Base-by-base conservation (phyloP, 2,329 filamentous ascomycete species). In the Epichloe coenophiala region DNA sequence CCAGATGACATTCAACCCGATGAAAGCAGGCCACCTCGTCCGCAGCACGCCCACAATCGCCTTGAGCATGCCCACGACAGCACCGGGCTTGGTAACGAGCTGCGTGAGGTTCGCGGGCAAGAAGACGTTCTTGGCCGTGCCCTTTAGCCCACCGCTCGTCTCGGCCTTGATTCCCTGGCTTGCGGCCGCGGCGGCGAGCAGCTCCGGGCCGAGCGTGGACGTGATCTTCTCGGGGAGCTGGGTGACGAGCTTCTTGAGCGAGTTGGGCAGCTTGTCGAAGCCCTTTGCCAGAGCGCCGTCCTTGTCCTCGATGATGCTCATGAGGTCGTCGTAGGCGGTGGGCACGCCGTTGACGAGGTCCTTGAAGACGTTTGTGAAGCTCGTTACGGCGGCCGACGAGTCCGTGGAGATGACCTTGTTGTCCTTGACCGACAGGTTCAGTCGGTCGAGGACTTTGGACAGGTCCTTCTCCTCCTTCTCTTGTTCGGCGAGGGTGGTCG, bases 261-360 rank as follows among this genome's bases (percentile, higher is more conserved):
- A 87, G 0, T 74, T 73, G 0, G 91, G 91, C 43, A 97, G 77
- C 55, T 81, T 75, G 51, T 81, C 78, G 60, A 77, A 84, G 53
- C 73, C 74, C 51, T 73, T 72, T 40, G 73, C 70, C n/a, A 84
- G 70, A n/a, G 74, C 69, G 52, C 76, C 75, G 60, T 83, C 77
- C 53, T 74, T 74, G 61, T 83, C 78, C 53, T 82, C 77, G 42
- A 84, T 66, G 21, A 84, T 73, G 13, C 63, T 60, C 3, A 73
- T 81, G n/a, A 98, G 82, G 64, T 98, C 93, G 61, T 85, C 77
- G 66, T 94, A 95, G 3, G 93, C 93, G 0, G 91, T 96, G 3
- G 93, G 93, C 2, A 88, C 93, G 54, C 93, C 93, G 63, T 89
- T 90, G 60, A 93, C 80, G 15, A 96, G 78, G 64, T 98, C 93